Base-by-base conservation (phyloP, 331 rosid genomes). In the Spiraea crenata region DNA sequence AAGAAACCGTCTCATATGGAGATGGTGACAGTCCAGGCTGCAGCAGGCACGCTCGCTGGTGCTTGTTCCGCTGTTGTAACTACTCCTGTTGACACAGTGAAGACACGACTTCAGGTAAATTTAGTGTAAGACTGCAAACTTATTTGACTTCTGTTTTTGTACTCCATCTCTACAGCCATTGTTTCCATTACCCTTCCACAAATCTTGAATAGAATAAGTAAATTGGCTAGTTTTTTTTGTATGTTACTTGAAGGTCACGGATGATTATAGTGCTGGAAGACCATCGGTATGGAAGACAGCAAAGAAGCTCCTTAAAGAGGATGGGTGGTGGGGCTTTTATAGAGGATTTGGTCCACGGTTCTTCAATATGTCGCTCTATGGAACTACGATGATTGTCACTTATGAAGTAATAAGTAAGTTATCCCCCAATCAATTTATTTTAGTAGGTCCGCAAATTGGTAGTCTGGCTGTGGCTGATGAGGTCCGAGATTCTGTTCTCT, bases 251-350 rank as follows among this genome's bases (percentile, higher is more conserved):
- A 67, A 87, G 96, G 96, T 92, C 70, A 89, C 89, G 80, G 96
- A 89, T 74, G 71, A 90, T 71, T 86, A 75, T 61, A 92, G 89
- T 47, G 73, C 35, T 61, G 98, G 96, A 76, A 83, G 96, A 79
- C 96, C 98, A 48, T 87, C 96, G 9, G 89, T 90, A 47, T 20
- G 88, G 67, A 92, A 89, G 86, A 88, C 96, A 15, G 37, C 92
- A 70, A 88, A 81, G 74, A 58, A 72, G 10, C 91, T 90, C 52
- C 73, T 90, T 20, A 74, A 77, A 78, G 96, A 89, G 81, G 92
- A 89, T 85, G 98, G 98, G 14, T 89, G 96, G 96, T 35, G 89
- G 95, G 98, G 98, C 7, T 88, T 89, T 82, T 92, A 92, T 73
- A 59, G 95, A 71, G 98, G 98, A 7, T 92, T 92, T 74, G 92